Evolutionary conservation across 192 early-diverging fungal genomes (phyloP).

Genomic region (Entomortierella parvispora): DNA sequence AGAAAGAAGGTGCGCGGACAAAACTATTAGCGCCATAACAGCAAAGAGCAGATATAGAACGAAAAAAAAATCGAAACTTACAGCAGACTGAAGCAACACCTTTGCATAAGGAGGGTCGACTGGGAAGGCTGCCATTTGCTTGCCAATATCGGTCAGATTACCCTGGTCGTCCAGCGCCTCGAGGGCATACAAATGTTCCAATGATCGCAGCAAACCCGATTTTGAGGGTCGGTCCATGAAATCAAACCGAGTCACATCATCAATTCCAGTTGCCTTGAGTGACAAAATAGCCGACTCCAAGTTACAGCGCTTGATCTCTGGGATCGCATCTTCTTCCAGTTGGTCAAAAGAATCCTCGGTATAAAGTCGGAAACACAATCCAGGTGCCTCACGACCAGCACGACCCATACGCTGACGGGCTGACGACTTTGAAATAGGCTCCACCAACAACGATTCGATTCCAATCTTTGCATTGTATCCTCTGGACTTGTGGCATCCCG

Average conservation of each 20-base stretch:
- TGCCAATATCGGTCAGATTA: conserved; percentile 77
- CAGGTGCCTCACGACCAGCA: conserved; percentile 96
- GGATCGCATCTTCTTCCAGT: conserved; percentile 82
- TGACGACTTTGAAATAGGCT: conserved; percentile 91
- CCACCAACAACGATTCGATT: conserved; percentile 86
- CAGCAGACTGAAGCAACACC: conserved; percentile 87
- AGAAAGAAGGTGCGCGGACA: not conserved
- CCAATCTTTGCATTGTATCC: conserved; percentile 90
- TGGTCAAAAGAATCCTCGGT: conserved; percentile 82
- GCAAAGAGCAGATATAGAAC: not conserved
- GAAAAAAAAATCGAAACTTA: conserved; percentile 7
- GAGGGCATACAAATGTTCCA: conserved; percentile 91
- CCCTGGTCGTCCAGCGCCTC: conserved; percentile 88
- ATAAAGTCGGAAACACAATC: conserved; percentile 93
- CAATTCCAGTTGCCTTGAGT: conserved; percentile 92
- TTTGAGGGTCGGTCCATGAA: conserved; percentile 94
- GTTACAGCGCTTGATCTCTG: conserved; percentile 96
- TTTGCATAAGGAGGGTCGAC: conserved; percentile 91
- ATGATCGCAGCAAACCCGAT: conserved; percentile 76
- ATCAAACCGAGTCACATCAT: conserved; percentile 91
- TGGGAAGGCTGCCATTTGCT: conserved; percentile 91
- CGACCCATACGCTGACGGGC: conserved; percentile 92
- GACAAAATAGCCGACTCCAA: conserved; percentile 85
- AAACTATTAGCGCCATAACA: not conserved
- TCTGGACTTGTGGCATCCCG: conserved; percentile 92